A percentile compares a stretch with the other conserved stretches of the same genome.
Conservation (phyloP, 2,329 filamentous ascomycete species). For the Bretziella fagacearum region DNA sequence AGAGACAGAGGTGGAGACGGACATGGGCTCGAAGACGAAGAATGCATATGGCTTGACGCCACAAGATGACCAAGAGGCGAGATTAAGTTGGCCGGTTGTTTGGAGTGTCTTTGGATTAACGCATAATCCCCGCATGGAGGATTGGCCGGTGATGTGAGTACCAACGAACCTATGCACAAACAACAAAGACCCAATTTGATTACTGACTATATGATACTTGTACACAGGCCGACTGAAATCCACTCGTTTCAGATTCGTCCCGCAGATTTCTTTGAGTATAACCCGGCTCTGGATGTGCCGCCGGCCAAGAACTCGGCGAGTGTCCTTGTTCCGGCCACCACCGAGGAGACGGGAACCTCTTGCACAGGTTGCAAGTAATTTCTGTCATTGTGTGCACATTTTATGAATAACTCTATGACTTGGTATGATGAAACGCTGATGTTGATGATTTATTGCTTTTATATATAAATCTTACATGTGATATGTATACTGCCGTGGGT, state of each 20-base stretch:
- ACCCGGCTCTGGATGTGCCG: conserved; percentile 31
- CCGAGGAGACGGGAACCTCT: not conserved
- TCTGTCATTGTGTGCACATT: not conserved
- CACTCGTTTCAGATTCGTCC: conserved; percentile 30
- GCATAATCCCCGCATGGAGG: conserved; percentile 31
- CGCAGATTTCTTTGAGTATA: conserved; percentile 30
- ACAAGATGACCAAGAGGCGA: conserved; percentile 10
- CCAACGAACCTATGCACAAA: not conserved
- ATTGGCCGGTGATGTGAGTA: conserved; percentile 35
- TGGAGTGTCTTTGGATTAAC: conserved; percentile 35
- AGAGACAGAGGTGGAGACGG: not conserved
- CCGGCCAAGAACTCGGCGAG: conserved; percentile 24
- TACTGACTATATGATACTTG: not conserved
- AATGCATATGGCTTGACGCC: conserved; percentile 5
- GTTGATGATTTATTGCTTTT: not conserved
- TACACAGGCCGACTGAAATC: conserved; percentile 30
- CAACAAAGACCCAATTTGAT: not conserved
- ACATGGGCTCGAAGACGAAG: conserved; percentile 15
- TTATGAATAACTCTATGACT: no score
- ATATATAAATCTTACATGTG: not conserved
- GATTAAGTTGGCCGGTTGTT: conserved; percentile 23
- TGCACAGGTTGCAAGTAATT: not conserved
- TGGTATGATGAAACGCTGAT: no score
- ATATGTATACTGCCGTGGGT: no score
- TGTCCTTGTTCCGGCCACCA: conserved; percentile 21